phyloP scores from a whole-genome alignment of 176 grass and related monocot species.

The Triticum dicoccoides region DNA sequence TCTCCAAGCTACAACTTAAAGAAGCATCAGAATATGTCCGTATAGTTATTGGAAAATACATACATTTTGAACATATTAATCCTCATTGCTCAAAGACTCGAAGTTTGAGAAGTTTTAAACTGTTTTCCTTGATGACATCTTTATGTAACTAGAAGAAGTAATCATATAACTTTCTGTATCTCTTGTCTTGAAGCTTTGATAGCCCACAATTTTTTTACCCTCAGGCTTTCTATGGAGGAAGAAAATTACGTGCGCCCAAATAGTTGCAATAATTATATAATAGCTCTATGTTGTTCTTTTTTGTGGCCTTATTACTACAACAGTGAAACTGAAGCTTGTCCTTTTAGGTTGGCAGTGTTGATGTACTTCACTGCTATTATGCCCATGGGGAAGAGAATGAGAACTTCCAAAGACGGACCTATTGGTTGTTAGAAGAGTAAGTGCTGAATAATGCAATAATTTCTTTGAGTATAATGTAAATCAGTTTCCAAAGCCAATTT shows the following conservation, averaged over 20 bases:
- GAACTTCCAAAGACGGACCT: slow-evolving; percentile 94
- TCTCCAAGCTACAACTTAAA: neutral
- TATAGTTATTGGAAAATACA: neutral
- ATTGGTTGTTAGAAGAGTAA: slow-evolving; percentile 99
- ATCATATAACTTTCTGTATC: neutral
- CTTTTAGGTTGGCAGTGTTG: slow-evolving; percentile 88
- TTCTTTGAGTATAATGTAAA: slow-evolving; percentile 25
- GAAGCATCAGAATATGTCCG: neutral
- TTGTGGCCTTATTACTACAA: slow-evolving; percentile 21
- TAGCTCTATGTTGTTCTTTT: slow-evolving; percentile 23
- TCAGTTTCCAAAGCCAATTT: neutral
- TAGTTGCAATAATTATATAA: neutral
- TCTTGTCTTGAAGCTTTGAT: neutral
- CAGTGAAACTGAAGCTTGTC: slow-evolving; percentile 17
- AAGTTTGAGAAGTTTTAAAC: neutral
- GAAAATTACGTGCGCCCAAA: neutral
- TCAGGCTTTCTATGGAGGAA: neutral
- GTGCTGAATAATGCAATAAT: slow-evolving; percentile 22
- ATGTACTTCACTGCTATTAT: slow-evolving; percentile 99
- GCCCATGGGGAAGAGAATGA: slow-evolving; percentile 95
- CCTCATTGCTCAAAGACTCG: neutral
- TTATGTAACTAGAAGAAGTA: neutral
- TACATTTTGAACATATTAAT: neutral
- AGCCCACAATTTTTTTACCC: neutral
- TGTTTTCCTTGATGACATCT: slow-evolving; percentile 6